Conservation (phyloP, 768 basidiomycete species). For the Suillus plorans region DNA sequence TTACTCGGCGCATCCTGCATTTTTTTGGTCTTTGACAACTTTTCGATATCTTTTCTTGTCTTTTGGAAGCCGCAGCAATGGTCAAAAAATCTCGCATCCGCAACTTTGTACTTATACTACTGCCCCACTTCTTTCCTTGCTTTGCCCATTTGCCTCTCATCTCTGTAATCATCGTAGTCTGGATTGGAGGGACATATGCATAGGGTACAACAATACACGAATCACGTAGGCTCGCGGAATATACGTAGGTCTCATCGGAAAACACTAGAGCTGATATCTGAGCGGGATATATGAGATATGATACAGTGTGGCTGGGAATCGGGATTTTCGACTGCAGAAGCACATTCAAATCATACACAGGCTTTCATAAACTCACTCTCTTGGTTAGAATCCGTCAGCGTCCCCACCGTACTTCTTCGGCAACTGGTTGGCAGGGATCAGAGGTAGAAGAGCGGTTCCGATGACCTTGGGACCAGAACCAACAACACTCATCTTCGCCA, state of each 20-base stretch:
- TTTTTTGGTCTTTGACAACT: slow-evolving; percentile 1
- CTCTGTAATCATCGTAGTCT: not conserved
- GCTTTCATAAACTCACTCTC: not conserved
- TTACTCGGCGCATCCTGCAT: not conserved
- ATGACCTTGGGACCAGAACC: slow-evolving; percentile 63
- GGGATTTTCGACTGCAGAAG: not conserved
- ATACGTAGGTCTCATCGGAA: not conserved
- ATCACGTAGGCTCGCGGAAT: not conserved
- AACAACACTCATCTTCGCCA: slow-evolving; percentile 80
- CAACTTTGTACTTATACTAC: not conserved
- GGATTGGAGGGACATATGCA: not conserved
- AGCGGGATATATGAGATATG: not conserved
- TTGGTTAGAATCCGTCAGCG: slow-evolving; percentile 50
- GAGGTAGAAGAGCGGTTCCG: slow-evolving; percentile 54
- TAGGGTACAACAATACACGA: not conserved
- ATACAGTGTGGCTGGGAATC: not conserved
- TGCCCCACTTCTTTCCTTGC: not conserved
- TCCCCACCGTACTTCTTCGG: slow-evolving; percentile 73
- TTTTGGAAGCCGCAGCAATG: not conserved
- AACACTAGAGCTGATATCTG: not conserved
- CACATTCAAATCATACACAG: not conserved
- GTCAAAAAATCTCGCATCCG: not conserved
- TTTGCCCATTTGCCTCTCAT: not conserved
- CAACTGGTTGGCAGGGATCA: slow-evolving; percentile 56
- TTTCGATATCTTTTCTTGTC: not conserved